Evolutionary conservation across 2,329 filamentous ascomycete genomes (phyloP).

Genomic region (Pyrenochaeta sp.): DNA sequence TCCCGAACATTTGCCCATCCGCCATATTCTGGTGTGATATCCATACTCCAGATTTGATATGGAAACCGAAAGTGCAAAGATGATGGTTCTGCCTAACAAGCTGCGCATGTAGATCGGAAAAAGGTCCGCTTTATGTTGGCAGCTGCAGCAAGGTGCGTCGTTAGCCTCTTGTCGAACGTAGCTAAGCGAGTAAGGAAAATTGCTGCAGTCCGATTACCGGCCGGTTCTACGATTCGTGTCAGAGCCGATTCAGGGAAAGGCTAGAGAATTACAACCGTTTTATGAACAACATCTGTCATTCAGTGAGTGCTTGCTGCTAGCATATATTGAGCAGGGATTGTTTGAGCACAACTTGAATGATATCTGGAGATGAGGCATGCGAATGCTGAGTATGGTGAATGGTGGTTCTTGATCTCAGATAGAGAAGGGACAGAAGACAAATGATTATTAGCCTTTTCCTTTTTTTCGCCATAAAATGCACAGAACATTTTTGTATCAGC

Average conservation of each 20-base stretch:
- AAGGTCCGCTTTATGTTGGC: slow-evolving; percentile 30
- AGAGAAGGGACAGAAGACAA: too few relatives aligned
- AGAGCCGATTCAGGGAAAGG: background rate
- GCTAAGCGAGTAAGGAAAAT: slow-evolving; percentile 34
- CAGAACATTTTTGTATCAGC: too few relatives aligned
- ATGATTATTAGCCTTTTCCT: too few relatives aligned
- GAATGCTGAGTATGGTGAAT: too few relatives aligned
- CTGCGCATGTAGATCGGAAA: slow-evolving; percentile 31
- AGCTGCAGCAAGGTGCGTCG: slow-evolving; percentile 37
- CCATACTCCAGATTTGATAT: background rate
- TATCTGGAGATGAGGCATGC: too few relatives aligned
- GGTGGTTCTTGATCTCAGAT: too few relatives aligned
- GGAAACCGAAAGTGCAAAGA: background rate
- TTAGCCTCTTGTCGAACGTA: slow-evolving; percentile 29
- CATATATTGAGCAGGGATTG: too few relatives aligned
- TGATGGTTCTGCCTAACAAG: slow-evolving; percentile 7
- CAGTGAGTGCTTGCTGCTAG: background rate
- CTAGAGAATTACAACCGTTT: background rate
- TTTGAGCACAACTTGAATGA: too few relatives aligned
- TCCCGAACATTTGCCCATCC: slow-evolving; percentile 22
- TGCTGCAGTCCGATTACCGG: slow-evolving; percentile 27
- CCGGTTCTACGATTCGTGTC: slow-evolving; percentile 13
- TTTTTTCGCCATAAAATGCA: too few relatives aligned
- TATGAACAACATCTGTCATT: background rate
- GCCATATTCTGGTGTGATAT: slow-evolving; percentile 1